Evolutionary conservation across 2,329 filamentous ascomycete genomes (phyloP).

Genomic region (Clarireedia monteithiana): DNA sequence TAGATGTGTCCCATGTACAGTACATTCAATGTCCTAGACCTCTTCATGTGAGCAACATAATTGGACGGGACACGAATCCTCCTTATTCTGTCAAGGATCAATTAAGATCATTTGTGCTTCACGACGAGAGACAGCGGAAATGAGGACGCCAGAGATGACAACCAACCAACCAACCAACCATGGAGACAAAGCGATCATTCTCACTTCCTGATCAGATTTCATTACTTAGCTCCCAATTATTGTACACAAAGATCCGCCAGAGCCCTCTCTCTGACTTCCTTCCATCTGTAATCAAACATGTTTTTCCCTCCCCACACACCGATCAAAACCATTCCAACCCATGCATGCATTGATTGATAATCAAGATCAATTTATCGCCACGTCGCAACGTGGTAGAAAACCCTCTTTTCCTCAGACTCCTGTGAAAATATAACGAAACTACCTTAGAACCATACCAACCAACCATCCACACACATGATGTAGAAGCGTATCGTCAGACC

Average conservation of each 20-base stretch:
- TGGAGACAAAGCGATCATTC: too few species aligned
- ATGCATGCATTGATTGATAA: neutral
- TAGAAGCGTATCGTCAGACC: neutral
- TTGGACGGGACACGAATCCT: too few species aligned
- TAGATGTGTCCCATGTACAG: too few species aligned
- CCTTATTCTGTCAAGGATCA: too few species aligned
- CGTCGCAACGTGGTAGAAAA: conserved; percentile 11
- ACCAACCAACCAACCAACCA: too few species aligned
- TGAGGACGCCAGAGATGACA: too few species aligned
- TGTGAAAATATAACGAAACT: neutral
- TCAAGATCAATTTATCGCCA: conserved; percentile 7
- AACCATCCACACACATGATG: too few species aligned
- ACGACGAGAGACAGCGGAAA: too few species aligned
- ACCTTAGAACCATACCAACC: neutral
- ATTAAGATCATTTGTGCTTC: too few species aligned
- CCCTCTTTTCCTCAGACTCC: conserved; percentile 7
- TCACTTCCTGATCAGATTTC: conserved; percentile 2
- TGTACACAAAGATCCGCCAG: conserved; percentile 7
- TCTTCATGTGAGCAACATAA: too few species aligned
- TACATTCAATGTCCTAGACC: too few species aligned
- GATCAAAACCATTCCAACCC: neutral
- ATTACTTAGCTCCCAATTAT: conserved; percentile 10
- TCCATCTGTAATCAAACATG: conserved; percentile 6
- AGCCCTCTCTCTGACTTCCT: neutral
- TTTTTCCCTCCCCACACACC: neutral